These are phyloP conservation scores for Pterula multifida DNA, from an alignment of 1,284 basidiomycete species.

Conservation along the genomic window DNA sequence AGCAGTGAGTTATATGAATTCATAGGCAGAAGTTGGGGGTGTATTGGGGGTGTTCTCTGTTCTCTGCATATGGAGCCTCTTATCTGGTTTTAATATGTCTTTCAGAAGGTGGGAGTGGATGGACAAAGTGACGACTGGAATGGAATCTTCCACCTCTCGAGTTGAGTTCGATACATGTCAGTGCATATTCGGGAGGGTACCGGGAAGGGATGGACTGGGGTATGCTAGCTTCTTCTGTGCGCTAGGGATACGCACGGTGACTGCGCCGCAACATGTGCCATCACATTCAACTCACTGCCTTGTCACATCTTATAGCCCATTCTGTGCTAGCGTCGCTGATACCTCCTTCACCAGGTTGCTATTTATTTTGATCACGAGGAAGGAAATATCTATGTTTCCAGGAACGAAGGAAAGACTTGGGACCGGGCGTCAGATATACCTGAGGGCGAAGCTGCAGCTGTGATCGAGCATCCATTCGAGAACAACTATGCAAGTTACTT, in stretches of 20 bases:
- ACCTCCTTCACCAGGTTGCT: background rate
- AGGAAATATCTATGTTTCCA: slow-evolving; percentile 66
- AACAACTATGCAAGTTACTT: slow-evolving; percentile 49
- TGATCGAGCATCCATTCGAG: slow-evolving; percentile 84
- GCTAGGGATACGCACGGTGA: too few species aligned
- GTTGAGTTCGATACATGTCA: too few species aligned
- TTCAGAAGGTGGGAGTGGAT: too few species aligned
- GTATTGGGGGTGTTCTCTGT: slow-evolving; percentile 23
- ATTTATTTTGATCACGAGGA: slow-evolving; percentile 72
- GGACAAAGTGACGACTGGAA: too few species aligned
- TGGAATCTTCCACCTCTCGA: too few species aligned
- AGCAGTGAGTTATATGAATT: slow-evolving; percentile 43
- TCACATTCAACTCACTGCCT: background rate
- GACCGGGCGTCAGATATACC: slow-evolving; percentile 48
- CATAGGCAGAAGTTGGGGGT: slow-evolving; percentile 3
- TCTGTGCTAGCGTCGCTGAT: background rate
- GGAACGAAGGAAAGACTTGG: slow-evolving; percentile 90
- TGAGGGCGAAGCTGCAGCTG: slow-evolving; percentile 50
- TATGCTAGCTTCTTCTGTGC: too few species aligned
- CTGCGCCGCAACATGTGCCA: background rate
- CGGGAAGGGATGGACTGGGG: too few species aligned
- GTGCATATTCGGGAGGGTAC: too few species aligned
- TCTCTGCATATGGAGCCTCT: background rate
- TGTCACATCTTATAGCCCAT: background rate
- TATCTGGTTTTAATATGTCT: too few species aligned